These are phyloP conservation scores for Saksenaea vasiformis DNA, from an alignment of 371 early-diverging fungal species.

Conservation along the genomic window DNA sequence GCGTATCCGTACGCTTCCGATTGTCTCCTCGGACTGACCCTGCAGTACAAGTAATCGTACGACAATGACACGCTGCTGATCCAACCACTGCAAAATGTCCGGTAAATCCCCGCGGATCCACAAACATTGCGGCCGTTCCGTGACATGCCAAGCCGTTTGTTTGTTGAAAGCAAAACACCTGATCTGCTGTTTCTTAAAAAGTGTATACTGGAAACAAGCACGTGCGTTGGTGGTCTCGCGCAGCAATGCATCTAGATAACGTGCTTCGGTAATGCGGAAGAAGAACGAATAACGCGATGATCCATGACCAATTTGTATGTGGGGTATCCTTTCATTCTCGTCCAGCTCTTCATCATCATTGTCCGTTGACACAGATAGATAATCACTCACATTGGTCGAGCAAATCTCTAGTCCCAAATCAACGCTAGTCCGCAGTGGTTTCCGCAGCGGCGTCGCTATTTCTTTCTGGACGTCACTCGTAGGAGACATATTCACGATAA, in stretches of 20 bases:
- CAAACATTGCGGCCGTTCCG: neutral
- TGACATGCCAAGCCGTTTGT: conserved; percentile 1
- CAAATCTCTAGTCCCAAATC: conserved; percentile 28
- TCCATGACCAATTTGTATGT: neutral
- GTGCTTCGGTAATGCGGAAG: conserved; percentile 3
- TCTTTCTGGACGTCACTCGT: conserved; percentile 17
- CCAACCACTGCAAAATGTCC: neutral
- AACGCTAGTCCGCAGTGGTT: conserved; percentile 11
- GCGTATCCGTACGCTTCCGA: neutral
- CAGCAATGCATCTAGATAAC: neutral
- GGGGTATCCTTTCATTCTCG: neutral
- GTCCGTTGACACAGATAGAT: conserved; percentile 3
- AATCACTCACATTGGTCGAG: conserved; percentile 21
- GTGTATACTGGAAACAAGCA: neutral
- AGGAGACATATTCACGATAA: conserved; percentile 33
- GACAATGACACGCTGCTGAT: neutral
- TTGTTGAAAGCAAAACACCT: neutral
- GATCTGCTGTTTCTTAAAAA: neutral
- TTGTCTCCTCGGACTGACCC: neutral
- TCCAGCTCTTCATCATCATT: conserved; percentile 5
- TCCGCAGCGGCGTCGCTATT: conserved; percentile 25
- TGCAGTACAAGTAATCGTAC: neutral
- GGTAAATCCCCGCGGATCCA: neutral
- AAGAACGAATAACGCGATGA: conserved; percentile 1
- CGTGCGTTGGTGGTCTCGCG: neutral